Percentiles rank a stretch among this genome's conserved stretches.
Evolutionary conservation across 1,284 basidiomycete species (phyloP).

Genomic region (Chondrostereum purpureum): DNA sequence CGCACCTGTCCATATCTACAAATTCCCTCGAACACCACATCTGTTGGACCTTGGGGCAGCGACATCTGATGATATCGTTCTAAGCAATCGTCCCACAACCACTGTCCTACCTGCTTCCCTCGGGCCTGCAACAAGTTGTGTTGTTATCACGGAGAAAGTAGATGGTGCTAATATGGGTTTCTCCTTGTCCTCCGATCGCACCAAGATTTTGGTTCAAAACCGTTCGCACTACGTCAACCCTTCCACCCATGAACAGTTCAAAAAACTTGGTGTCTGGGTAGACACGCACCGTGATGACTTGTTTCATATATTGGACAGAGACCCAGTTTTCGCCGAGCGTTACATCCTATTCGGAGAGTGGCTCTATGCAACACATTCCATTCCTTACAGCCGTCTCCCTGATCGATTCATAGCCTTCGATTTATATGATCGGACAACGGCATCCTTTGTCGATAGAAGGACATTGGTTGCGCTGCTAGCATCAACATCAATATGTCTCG

Average conservation of each 20-base stretch:
- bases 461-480: constrained; percentile 30
- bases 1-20: constrained; percentile 39
- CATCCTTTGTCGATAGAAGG: constrained; percentile 33
- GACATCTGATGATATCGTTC: constrained; percentile 44
- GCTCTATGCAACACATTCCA: constrained; percentile 56
- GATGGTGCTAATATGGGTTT: constrained; percentile 66
- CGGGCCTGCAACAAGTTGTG: constrained; percentile 18
- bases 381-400: constrained; percentile 46
- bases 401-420: constrained; percentile 55
- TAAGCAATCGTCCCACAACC: constrained; percentile 12
- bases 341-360: constrained; percentile 60
- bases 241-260: constrained; percentile 51
- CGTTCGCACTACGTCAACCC: constrained; percentile 56
- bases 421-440: constrained; percentile 46
- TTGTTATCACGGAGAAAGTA: constrained; percentile 57
- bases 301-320: constrained; percentile 37
- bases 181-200: constrained; percentile 42
- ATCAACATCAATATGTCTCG: constrained; percentile 32
- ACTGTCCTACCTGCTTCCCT: constrained; percentile 8
- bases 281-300: constrained; percentile 40
- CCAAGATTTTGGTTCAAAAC: constrained; percentile 50
- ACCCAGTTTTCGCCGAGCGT: constrained; percentile 46
- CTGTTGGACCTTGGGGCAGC: constrained; percentile 51
- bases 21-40: constrained; percentile 58
- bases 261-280: constrained; percentile 47